Evolutionary conservation across 495 filamentous ascomycete genomes (phyloP).

Genomic region (Jackrogersella multiformis): DNA sequence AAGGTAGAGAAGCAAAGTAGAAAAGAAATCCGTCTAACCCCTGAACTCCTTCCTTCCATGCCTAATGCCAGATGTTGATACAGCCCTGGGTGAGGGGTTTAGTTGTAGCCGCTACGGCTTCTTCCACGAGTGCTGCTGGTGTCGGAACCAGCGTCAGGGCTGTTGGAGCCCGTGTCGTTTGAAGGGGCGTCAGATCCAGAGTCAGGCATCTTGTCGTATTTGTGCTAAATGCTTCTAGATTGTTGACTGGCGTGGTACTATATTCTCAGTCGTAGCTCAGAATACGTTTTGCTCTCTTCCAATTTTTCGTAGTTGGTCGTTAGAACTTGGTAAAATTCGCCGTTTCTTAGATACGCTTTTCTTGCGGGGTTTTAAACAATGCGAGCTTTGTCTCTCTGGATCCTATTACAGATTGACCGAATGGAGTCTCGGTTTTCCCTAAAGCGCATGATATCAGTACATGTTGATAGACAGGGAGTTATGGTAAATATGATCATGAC

Average conservation of each 20-base stretch:
- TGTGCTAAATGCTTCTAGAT: background rate
- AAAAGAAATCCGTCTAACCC: conserved; percentile 15
- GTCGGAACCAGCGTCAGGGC: conserved; percentile 28
- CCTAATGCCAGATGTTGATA: conserved; percentile 16
- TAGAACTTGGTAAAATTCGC: background rate
- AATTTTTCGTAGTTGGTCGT: background rate
- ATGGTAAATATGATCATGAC: background rate
- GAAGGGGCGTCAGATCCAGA: conserved; percentile 31
- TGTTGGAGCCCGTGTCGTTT: conserved; percentile 37
- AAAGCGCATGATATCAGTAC: background rate
- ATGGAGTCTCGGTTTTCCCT: background rate
- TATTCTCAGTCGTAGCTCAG: background rate
- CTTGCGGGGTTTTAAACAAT: no score
- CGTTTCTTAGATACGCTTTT: no score
- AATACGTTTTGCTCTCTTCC: background rate
- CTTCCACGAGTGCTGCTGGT: conserved; percentile 20
- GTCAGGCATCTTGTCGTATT: conserved; percentile 36
- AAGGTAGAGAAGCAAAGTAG: conserved; percentile 2
- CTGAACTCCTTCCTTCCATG: conserved; percentile 25
- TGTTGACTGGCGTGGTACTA: no score
- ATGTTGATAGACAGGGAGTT: background rate
- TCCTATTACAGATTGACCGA: background rate
- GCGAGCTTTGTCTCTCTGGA: background rate
- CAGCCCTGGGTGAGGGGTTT: background rate
- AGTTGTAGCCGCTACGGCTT: conserved; percentile 43